Percentiles rank a stretch among this genome's conserved stretches.
phyloP scores from a whole-genome alignment of 2,329 filamentous ascomycete genomes.

The Exophiala oligosperma region DNA sequence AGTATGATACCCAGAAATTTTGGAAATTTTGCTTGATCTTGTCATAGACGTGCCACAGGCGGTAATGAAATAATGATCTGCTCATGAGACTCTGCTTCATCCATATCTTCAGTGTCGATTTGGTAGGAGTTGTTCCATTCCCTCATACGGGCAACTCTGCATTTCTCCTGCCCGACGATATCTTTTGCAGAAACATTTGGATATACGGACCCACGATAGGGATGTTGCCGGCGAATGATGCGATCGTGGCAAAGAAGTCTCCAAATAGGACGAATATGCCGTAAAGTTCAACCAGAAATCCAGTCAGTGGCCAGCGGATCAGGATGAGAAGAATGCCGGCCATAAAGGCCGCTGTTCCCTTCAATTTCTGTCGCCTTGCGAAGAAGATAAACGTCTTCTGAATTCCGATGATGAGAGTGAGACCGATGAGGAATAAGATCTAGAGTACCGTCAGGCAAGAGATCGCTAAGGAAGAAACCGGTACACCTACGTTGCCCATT shows the following conservation, averaged over 20 bases:
- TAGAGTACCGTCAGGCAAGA: conserved; percentile 38
- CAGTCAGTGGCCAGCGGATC: conserved; percentile 84
- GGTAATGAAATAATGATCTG: no score
- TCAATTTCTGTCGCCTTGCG: conserved; percentile 86
- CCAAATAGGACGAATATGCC: conserved; percentile 93
- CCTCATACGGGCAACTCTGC: conserved; percentile 73
- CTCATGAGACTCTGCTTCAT: no score
- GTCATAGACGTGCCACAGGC: no score
- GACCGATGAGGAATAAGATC: conserved; percentile 97
- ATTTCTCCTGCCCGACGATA: conserved; percentile 69
- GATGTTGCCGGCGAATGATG: conserved; percentile 78
- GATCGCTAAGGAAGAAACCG: conserved; percentile 19
- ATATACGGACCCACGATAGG: conserved; percentile 88
- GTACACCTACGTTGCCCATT: conserved; percentile 80
- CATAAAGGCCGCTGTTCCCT: conserved; percentile 87
- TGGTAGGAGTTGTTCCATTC: neutral
- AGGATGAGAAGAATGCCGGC: conserved; percentile 81
- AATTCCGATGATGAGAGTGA: conserved; percentile 92
- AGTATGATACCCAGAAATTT: neutral
- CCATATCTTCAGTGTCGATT: no score
- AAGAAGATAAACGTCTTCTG: conserved; percentile 94
- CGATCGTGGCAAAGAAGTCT: conserved; percentile 92
- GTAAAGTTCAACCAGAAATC: conserved; percentile 88
- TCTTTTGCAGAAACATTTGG: conserved; percentile 68
- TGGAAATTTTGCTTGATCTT: neutral